Percentiles rank a stretch among this genome's conserved stretches.
These are phyloP conservation scores for Fusarium odoratissimum DNA, from an alignment of 2,329 filamentous ascomycete genomes.

Conservation along the genomic window DNA sequence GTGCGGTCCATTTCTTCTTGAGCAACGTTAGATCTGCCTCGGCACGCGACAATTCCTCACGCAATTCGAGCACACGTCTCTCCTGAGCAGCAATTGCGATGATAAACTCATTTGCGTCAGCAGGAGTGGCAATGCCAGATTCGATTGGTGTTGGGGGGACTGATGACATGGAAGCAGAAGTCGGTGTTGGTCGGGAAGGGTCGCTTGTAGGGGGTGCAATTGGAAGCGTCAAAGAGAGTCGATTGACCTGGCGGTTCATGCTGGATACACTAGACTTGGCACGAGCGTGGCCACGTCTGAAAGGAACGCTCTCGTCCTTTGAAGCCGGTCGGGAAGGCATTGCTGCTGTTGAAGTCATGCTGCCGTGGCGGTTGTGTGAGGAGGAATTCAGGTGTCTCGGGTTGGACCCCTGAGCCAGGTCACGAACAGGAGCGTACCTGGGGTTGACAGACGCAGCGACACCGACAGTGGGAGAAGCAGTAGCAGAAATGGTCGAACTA, in stretches of 20 bases:
- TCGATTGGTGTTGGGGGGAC: constrained; percentile 64
- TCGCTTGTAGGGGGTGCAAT: constrained; percentile 66
- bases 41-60: constrained; percentile 87
- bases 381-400: constrained; percentile 21
- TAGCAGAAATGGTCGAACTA: constrained; percentile 15
- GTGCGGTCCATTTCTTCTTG: constrained; percentile 84
- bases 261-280: constrained; percentile 64
- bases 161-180: constrained; percentile 53
- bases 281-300: constrained; percentile 58
- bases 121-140: constrained; percentile 56
- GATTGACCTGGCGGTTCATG: constrained; percentile 61
- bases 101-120: constrained; percentile 76
- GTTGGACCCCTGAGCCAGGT: constrained; percentile 24
- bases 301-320: constrained; percentile 54
- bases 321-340: constrained; percentile 54
- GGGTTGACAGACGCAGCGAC: constrained; percentile 19
- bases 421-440: constrained; percentile 25
- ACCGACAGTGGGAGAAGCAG: constrained; percentile 15
- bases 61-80: constrained; percentile 87
- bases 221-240: constrained; percentile 71
- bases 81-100: constrained; percentile 94
- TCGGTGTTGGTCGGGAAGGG: constrained; percentile 63
- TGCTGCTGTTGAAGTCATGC: constrained; percentile 33
- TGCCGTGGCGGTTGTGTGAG: constrained; percentile 32
- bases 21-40: constrained; percentile 80